Base-by-base conservation (phyloP, 2,329 filamentous ascomycete species). In the Septoria linicola region DNA sequence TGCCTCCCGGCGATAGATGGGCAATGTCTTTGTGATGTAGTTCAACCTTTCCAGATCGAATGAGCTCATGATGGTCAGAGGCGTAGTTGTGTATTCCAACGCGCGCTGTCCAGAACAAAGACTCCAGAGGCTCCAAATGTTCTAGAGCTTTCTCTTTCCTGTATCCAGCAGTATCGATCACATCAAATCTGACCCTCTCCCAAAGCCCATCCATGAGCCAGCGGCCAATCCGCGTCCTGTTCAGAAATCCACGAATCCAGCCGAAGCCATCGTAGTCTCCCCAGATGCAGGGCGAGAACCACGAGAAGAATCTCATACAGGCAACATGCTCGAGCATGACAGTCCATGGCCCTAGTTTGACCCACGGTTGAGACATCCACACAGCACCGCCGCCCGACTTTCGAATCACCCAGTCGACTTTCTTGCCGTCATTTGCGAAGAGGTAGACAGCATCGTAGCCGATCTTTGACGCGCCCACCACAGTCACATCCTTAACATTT, bases 251-350 rank as follows among this genome's bases (percentile, higher is more conserved):
- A 3, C 81, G 76, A 1, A 80, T 71, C 8, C 70, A 70, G 5
- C 75, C 70, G 57, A 79, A 85, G 0, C 83, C 84, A 62, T 82
- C 82, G 1, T 76, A 78, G 1, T 75, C 71, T 2, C 82, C 83
- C 83, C 84, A 90, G n/a, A 85, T 77, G 61, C 85, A 89, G 0
- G 87, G 87, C 46, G 80, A 84, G 68, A 90, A 82, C 81, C 84
- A 89, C 1, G 82, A 86, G 39, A 89, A 68, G 54, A 86, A 75
- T 0, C 87, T 80, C 0, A 80, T 85, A 31, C 79, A 78, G 3
- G 83, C 77, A 6, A 89, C 74, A 60, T 84, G 82, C 66, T 89
- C 85, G 0, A 88, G 70, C 77, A 80, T 83, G 49, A 77, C 78
- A 63, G 82, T 83, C n/a, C 87, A 63, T 0, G 83, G 83, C n/a